Percentiles rank a stretch among this genome's conserved stretches.
Evolutionary conservation across 208 protist species (phyloP).

Genomic region (Trypanosoma brucei): DNA sequence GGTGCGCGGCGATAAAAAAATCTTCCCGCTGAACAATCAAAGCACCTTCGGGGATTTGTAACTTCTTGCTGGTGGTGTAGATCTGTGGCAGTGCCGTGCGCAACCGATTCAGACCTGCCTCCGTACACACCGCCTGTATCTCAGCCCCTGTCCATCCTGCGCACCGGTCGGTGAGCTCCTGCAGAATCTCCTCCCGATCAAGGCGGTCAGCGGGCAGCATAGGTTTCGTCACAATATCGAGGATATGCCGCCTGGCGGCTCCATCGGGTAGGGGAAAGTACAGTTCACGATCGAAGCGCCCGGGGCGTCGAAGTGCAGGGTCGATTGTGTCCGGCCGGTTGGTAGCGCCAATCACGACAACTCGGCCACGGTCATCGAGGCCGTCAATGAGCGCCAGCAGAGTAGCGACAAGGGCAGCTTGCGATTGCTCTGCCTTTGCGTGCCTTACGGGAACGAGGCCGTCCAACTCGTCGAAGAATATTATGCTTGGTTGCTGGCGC

Average conservation of each 20-base stretch:
- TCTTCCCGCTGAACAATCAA: constrained; percentile 45
- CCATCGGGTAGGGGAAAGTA: constrained; percentile 74
- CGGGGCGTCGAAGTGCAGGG: constrained; percentile 92
- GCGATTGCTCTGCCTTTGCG: constrained; percentile 74
- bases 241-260: constrained; percentile 76
- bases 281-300: constrained; percentile 97
- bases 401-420: constrained; percentile 82
- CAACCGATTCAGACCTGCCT: constrained; percentile 89
- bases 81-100: constrained; percentile 74
- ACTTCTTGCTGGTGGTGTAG: constrained; percentile 51
- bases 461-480: constrained; percentile 99
- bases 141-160: constrained; percentile 99
- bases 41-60: constrained; percentile 32
- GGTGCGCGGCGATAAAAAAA: constrained; percentile 66
- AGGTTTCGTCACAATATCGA: constrained; percentile 95
- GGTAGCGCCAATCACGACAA: constrained; percentile 95
- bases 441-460: constrained; percentile 88
- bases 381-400: constrained; percentile 96
- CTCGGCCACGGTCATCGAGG: constrained; percentile 85
- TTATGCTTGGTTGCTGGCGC: constrained; percentile 93
- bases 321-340: constrained; percentile 96
- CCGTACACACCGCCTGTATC: constrained; percentile 97
- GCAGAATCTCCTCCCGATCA: constrained; percentile 76
- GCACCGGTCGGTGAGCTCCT: constrained; percentile 72
- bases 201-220: constrained; percentile 92